These are phyloP conservation scores for Fraxinus xanthoxyloides DNA, from an alignment of 305 asterid species.

Conservation along the genomic window DNA sequence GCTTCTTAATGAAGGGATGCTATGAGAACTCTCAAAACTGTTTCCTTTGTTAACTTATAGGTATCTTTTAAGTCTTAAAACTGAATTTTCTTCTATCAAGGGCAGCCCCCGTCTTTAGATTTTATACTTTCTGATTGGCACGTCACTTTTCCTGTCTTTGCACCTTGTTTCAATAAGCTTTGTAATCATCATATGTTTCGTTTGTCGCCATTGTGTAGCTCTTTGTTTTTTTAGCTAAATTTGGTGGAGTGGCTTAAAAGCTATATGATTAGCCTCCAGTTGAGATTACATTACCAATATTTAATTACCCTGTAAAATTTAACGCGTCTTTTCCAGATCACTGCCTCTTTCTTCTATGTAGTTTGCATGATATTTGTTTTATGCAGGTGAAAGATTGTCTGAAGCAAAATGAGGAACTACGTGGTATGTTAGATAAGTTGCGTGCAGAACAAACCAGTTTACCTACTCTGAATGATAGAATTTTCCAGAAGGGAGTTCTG, in stretches of 20 bases:
- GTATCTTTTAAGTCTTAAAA: background rate
- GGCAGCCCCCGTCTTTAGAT: background rate
- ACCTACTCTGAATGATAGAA: constrained; percentile 35
- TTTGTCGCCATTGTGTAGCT: background rate
- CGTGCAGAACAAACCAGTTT: constrained; percentile 57
- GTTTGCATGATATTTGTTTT: constrained; percentile 16
- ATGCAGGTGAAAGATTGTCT: constrained; percentile 79
- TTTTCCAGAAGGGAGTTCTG: constrained; percentile 27
- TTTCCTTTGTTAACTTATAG: background rate
- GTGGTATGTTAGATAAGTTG: constrained; percentile 63
- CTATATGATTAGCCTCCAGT: background rate
- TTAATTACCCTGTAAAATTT: background rate
- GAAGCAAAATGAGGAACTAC: constrained; percentile 85
- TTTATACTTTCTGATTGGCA: background rate
- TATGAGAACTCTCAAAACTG: background rate
- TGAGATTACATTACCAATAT: background rate
- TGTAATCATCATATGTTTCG: background rate
- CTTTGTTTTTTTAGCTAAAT: constrained; percentile 4
- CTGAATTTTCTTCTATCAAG: constrained; percentile 3
- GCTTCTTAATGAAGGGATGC: constrained; percentile 7
- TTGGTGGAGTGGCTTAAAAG: constrained; percentile 7
- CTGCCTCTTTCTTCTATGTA: background rate
- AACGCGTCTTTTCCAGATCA: background rate
- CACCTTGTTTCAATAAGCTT: constrained; percentile 4
- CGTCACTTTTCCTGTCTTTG: background rate